Percentiles rank a stretch among this genome's conserved stretches.
Conservation (phyloP, 2,329 filamentous ascomycete species). For the Phialocephala sp. region DNA sequence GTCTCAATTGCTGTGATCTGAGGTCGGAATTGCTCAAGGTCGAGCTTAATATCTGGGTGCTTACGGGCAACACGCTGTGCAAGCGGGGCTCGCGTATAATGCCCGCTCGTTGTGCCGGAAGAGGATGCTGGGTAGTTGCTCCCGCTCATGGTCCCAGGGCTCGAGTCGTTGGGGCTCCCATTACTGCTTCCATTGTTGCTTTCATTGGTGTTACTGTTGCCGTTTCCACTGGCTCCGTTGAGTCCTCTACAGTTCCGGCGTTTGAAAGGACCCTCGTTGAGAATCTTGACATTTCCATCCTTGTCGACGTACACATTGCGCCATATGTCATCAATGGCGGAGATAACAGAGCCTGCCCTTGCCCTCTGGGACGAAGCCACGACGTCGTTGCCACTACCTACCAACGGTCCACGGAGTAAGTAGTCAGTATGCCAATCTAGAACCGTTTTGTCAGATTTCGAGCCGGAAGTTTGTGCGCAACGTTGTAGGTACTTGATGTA, state of each 20-base stretch:
- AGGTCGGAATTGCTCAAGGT: not conserved
- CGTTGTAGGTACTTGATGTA: slow-evolving; percentile 2
- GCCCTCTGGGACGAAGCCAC: not conserved
- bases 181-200: too few relatives aligned
- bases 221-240: not conserved
- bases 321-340: not conserved
- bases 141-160: too few relatives aligned
- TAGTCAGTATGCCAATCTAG: not conserved
- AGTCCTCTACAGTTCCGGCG: not conserved
- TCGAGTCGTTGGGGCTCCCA: too few relatives aligned
- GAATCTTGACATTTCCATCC: not conserved
- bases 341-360: not conserved
- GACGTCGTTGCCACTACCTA: not conserved
- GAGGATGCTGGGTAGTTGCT: not conserved
- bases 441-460: not conserved
- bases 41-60: not conserved
- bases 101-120: not conserved
- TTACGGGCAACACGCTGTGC: not conserved
- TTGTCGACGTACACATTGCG: not conserved
- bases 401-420: not conserved
- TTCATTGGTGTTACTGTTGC: not conserved
- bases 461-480: not conserved
- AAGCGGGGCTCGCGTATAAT: not conserved
- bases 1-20: not conserved
- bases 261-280: not conserved